phyloP scores from a whole-genome alignment of 345 rosid genomes.

The Camelina laxa region DNA sequence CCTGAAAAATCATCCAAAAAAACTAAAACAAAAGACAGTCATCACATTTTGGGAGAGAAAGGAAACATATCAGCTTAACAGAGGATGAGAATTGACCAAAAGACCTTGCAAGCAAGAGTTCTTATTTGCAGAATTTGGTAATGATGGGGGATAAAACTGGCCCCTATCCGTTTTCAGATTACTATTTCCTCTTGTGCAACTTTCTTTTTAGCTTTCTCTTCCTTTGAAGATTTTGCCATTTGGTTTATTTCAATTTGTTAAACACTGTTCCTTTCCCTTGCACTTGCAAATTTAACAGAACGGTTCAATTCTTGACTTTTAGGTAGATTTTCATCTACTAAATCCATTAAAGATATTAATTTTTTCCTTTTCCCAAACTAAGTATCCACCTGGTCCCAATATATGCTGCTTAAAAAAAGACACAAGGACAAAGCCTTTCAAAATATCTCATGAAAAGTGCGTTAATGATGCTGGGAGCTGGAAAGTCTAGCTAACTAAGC shows the following conservation, averaged over 20 bases:
- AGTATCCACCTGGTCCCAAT: background rate
- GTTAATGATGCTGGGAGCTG: slow-evolving; percentile 2
- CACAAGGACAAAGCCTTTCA: slow-evolving; percentile 18
- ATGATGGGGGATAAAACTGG: background rate
- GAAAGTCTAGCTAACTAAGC: slow-evolving; percentile 30
- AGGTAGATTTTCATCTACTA: background rate
- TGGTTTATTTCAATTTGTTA: background rate
- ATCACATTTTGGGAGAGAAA: slow-evolving; percentile 27
- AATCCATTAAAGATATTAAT: background rate
- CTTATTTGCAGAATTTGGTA: slow-evolving; percentile 4
- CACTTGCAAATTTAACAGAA: background rate
- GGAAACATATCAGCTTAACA: slow-evolving; percentile 28
- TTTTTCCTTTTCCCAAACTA: background rate
- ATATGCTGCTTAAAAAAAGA: slow-evolving; percentile 1
- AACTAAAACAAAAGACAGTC: slow-evolving; percentile 11
- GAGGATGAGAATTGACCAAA: slow-evolving; percentile 6
- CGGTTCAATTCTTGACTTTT: too few relatives aligned
- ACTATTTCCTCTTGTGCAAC: slow-evolving; percentile 8
- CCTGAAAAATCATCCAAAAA: slow-evolving; percentile 27
- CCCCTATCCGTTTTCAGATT: background rate
- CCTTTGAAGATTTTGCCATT: background rate
- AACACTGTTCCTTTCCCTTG: background rate
- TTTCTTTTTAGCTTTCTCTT: slow-evolving; percentile 8
- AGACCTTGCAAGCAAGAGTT: slow-evolving; percentile 19
- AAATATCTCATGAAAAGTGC: slow-evolving; percentile 26